Percentiles rank a stretch among this genome's conserved stretches.
Conservation (phyloP, 352 stramenopile species). For the Phytophthora cryptogea region DNA sequence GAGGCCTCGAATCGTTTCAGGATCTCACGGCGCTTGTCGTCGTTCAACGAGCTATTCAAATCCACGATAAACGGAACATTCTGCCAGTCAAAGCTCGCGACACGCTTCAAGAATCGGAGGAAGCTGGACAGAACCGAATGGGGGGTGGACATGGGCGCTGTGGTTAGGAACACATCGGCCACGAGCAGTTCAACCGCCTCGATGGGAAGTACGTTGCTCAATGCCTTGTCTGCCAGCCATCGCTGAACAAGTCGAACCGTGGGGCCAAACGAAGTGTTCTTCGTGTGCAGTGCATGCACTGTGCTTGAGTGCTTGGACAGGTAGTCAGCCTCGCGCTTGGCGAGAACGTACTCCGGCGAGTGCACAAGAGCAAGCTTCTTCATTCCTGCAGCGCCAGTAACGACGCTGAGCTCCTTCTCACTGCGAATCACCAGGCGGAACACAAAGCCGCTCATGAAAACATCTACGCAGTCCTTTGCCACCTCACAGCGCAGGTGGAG, state of each 20-base stretch:
- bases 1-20: slow-evolving; percentile 81
- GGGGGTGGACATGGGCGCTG: slow-evolving; percentile 51
- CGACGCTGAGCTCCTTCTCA: slow-evolving; percentile 73
- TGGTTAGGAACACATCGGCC: slow-evolving; percentile 68
- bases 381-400: slow-evolving; percentile 55
- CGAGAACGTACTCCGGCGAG: slow-evolving; percentile 61
- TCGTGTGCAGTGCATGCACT: slow-evolving; percentile 78
- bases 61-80: slow-evolving; percentile 76
- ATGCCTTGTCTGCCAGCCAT: slow-evolving; percentile 83
- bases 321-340: slow-evolving; percentile 71
- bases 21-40: slow-evolving; percentile 72
- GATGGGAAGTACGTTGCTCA: slow-evolving; percentile 70
- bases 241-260: slow-evolving; percentile 80
- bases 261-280: slow-evolving; percentile 78
- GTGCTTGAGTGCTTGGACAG: slow-evolving; percentile 65
- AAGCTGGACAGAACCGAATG: slow-evolving; percentile 84
- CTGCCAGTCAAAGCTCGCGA: slow-evolving; percentile 78
- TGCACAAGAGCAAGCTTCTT: slow-evolving; percentile 70
- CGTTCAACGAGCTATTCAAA: slow-evolving; percentile 61
- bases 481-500: slow-evolving; percentile 72
- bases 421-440: slow-evolving; percentile 86
- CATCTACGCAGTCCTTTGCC: slow-evolving; percentile 75
- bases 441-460: slow-evolving; percentile 81
- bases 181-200: slow-evolving; percentile 85
- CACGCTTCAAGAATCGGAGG: slow-evolving; percentile 73